These are phyloP conservation scores for Corrigiola litoralis DNA, from an alignment of 179 eudicot species.

Conservation along the genomic window DNA sequence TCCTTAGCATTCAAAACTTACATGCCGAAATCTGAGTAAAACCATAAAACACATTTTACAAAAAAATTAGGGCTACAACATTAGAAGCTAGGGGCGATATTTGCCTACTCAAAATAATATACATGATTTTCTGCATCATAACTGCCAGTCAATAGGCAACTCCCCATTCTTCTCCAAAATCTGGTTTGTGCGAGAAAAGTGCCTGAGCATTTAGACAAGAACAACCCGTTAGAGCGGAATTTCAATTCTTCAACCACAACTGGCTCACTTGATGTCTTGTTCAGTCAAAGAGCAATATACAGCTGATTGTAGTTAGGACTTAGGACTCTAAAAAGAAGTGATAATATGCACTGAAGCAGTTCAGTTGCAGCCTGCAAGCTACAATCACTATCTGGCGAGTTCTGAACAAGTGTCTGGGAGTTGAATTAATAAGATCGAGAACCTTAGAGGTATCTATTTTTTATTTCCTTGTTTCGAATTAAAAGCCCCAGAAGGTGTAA, in stretches of 20 bases:
- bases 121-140: slow-evolving; percentile 26
- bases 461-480: too few relatives aligned
- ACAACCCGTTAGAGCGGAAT: background rate
- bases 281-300: background rate
- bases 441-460: too few relatives aligned
- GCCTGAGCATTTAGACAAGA: slow-evolving; percentile 41
- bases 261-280: background rate
- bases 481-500: background rate
- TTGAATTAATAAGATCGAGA: too few relatives aligned
- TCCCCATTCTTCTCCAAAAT: slow-evolving; percentile 59
- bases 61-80: background rate
- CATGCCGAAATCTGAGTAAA: background rate
- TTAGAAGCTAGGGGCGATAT: background rate
- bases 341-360: background rate
- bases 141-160: slow-evolving; percentile 77
- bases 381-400: too few relatives aligned
- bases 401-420: too few relatives aligned
- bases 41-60: background rate
- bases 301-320: background rate
- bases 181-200: slow-evolving; percentile 86
- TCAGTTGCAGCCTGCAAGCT: background rate
- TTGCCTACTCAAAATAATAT: background rate
- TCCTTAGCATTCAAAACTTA: background rate
- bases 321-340: background rate
- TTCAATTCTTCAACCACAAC: background rate